Percentiles rank a stretch among this genome's conserved stretches.
Conservation (phyloP, 139 green algal genomes). For the Tetratostichococcus sp. region DNA sequence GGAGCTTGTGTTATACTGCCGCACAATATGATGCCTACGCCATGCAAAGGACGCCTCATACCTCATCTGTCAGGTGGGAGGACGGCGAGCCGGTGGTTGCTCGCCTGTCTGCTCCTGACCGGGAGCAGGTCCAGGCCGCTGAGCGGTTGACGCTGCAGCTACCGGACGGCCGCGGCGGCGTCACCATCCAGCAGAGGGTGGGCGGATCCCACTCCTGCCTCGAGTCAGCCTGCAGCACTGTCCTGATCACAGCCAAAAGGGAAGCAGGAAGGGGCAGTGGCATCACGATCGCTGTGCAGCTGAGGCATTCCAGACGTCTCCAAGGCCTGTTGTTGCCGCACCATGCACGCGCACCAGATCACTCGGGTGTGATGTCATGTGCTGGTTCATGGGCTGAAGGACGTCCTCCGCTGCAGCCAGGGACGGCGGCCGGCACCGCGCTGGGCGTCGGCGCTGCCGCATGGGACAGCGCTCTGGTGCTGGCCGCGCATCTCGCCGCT, state of each 20-base stretch:
- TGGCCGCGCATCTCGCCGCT: conserved; percentile 30
- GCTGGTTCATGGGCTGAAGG: background rate
- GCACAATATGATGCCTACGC: too few relatives aligned
- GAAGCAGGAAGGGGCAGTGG: too few relatives aligned
- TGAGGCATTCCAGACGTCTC: too few relatives aligned
- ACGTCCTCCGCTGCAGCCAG: conserved; percentile 20
- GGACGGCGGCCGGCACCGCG: conserved; percentile 10
- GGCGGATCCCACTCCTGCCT: background rate
- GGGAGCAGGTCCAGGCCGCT: conserved; percentile 43
- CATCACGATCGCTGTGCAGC: too few relatives aligned
- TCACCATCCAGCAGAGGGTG: conserved; percentile 15
- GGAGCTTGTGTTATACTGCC: too few relatives aligned
- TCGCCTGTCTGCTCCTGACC: conserved; percentile 10
- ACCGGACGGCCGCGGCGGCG: background rate
- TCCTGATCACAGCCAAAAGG: too few relatives aligned
- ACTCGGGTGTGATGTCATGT: too few relatives aligned
- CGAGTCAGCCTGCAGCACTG: too few relatives aligned
- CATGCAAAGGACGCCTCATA: too few relatives aligned
- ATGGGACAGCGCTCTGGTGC: conserved; percentile 44
- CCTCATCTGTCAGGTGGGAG: conserved; percentile 47
- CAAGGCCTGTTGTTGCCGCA: too few relatives aligned
- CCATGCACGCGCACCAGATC: too few relatives aligned
- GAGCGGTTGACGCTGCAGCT: conserved; percentile 31
- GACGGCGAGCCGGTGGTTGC: conserved; percentile 28
- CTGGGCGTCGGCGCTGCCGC: conserved; percentile 41